phyloP scores from a whole-genome alignment of 163 green algal species.

The Dunaliella salina region DNA sequence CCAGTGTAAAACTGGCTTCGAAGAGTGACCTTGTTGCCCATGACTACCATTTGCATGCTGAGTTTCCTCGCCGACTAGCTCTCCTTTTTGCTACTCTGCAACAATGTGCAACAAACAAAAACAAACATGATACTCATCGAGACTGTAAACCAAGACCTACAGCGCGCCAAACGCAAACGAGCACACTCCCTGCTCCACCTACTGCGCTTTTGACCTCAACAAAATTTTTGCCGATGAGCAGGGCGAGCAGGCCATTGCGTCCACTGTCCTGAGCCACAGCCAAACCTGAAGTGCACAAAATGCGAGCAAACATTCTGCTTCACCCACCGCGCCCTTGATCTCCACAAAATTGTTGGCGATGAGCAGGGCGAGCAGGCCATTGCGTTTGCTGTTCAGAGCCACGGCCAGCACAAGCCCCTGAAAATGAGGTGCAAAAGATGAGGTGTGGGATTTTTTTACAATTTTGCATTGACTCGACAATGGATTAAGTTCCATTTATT shows the following conservation, averaged over 20 bases:
- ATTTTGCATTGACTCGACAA: neutral
- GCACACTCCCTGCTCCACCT: too few relatives aligned
- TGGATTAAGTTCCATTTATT: too few relatives aligned
- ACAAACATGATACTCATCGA: too few relatives aligned
- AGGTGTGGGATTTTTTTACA: neutral
- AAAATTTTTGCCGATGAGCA: constrained; percentile 97
- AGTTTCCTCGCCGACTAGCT: too few relatives aligned
- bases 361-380: constrained; percentile 83
- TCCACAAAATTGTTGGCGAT: constrained; percentile 97
- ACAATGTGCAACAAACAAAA: neutral
- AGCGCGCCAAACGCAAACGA: too few relatives aligned
- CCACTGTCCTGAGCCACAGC: constrained; percentile 88
- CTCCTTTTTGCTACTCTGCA: too few relatives aligned
- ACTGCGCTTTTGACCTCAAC: constrained; percentile 84
- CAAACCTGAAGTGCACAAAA: constrained; percentile 50
- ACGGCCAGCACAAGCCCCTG: constrained; percentile 90
- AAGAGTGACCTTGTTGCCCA: too few relatives aligned
- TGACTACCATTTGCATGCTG: too few relatives aligned
- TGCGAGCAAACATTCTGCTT: neutral
- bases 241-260: constrained; percentile 76
- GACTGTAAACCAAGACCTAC: too few relatives aligned
- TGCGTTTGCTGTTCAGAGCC: constrained; percentile 81
- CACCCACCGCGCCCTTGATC: constrained; percentile 68
- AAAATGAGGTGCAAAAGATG: neutral
- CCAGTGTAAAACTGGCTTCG: too few relatives aligned